Percentiles rank a stretch among this genome's conserved stretches.
Conservation (phyloP, 2,329 filamentous ascomycete species). For the Pyrenochaeta sp. region DNA sequence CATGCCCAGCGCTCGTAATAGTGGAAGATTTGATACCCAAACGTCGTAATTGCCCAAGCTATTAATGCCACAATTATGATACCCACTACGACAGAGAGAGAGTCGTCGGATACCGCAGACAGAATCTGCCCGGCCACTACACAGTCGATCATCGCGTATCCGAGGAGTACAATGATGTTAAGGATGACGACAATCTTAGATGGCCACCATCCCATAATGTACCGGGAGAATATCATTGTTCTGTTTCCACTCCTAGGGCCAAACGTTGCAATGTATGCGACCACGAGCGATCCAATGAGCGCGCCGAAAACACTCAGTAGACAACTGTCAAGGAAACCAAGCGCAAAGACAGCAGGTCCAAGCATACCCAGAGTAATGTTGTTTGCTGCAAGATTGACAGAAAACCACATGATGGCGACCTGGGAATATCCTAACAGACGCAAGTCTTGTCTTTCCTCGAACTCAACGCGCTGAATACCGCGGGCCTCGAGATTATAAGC, state of each 20-base stretch:
- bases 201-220: slow-evolving; percentile 71
- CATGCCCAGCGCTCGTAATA: slow-evolving; percentile 73
- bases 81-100: slow-evolving; percentile 69
- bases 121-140: slow-evolving; percentile 74
- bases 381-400: slow-evolving; percentile 68
- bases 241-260: slow-evolving; percentile 68
- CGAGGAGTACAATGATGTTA: slow-evolving; percentile 68
- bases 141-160: slow-evolving; percentile 69
- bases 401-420: slow-evolving; percentile 66
- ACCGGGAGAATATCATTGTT: slow-evolving; percentile 65
- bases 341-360: slow-evolving; percentile 64
- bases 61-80: slow-evolving; percentile 71
- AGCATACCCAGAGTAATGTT: slow-evolving; percentile 71
- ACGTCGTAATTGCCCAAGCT: slow-evolving; percentile 69
- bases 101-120: slow-evolving; percentile 67
- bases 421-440: slow-evolving; percentile 63
- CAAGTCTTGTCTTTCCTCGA: slow-evolving; percentile 62
- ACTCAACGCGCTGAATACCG: slow-evolving; percentile 66
- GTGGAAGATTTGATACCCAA: slow-evolving; percentile 73
- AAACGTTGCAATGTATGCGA: slow-evolving; percentile 68
- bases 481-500: slow-evolving; percentile 66
- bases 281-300: slow-evolving; percentile 61
- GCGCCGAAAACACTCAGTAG: slow-evolving; percentile 66
- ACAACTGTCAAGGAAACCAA: slow-evolving; percentile 65
- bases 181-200: slow-evolving; percentile 69